A percentile compares a stretch with the other conserved stretches of the same genome.
These are phyloP conservation scores for Davidsoniella australis DNA, from an alignment of 2,329 filamentous ascomycete species.

Conservation along the genomic window DNA sequence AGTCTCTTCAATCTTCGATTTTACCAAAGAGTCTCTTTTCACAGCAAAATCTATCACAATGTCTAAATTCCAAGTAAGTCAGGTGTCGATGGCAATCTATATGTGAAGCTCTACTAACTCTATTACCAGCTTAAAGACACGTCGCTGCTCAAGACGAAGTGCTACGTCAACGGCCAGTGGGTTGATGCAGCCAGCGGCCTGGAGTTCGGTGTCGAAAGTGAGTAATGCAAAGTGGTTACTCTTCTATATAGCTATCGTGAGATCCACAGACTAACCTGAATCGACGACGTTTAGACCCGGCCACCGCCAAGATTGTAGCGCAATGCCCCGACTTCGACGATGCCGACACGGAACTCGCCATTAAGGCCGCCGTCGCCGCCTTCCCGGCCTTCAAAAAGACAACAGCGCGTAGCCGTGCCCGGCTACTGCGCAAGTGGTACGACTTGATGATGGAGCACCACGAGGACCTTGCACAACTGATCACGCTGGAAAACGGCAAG, in stretches of 20 bases:
- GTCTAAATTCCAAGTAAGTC: conserved; percentile 6
- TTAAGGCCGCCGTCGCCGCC: conserved; percentile 49
- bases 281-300: conserved; percentile 39
- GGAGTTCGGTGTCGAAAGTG: conserved; percentile 55
- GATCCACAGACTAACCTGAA: not conserved
- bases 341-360: conserved; percentile 51
- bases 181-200: conserved; percentile 52
- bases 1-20: not conserved
- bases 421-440: conserved; percentile 47
- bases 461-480: conserved; percentile 48
- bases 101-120: not conserved
- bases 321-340: conserved; percentile 56
- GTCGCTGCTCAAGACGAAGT: conserved; percentile 50
- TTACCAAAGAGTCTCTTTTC: not conserved
- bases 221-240: conserved; percentile 8
- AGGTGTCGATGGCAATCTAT: not conserved
- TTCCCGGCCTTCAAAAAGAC: conserved; percentile 43
- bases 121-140: conserved; percentile 38
- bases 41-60: not conserved
- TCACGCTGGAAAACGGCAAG: conserved; percentile 59
- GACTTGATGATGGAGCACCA: conserved; percentile 48
- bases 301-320: conserved; percentile 49
- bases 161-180: conserved; percentile 66
- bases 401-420: conserved; percentile 41
- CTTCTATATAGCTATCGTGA: not conserved